A percentile compares a stretch with the other conserved stretches of the same genome.
phyloP scores from a whole-genome alignment of 768 basidiomycete genomes.

The Podaxis sp. region DNA sequence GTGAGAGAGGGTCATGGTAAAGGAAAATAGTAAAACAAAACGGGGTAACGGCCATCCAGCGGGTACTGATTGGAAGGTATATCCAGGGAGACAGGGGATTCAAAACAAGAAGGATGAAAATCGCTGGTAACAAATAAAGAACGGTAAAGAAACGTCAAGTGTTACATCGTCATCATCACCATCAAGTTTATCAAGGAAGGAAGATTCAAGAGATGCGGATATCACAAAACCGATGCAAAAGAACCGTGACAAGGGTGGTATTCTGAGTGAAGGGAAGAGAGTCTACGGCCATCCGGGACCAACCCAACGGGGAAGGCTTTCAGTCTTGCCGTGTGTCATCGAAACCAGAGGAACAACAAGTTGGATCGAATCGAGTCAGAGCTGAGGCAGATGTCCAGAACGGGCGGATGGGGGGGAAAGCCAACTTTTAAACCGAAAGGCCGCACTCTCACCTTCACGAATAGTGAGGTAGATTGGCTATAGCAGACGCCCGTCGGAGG shows the following conservation, averaged over 20 bases:
- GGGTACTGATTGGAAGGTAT: neutral
- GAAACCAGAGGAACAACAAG: neutral
- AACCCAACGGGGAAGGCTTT: neutral
- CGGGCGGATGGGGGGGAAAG: neutral
- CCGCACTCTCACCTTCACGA: slow-evolving; percentile 8
- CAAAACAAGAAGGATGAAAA: too few species aligned
- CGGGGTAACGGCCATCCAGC: neutral
- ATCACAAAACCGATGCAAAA: neutral
- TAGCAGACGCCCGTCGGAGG: slow-evolving; percentile 30
- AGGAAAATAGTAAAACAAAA: neutral
- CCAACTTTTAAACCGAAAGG: neutral
- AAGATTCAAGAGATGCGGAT: neutral
- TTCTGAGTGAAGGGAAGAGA: neutral
- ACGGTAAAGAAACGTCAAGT: too few species aligned
- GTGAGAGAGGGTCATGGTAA: neutral
- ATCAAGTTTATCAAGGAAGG: too few species aligned
- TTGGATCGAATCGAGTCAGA: too few species aligned
- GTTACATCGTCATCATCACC: too few species aligned
- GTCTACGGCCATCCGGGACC: slow-evolving; percentile 6
- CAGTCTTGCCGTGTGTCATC: neutral
- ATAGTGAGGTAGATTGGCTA: slow-evolving; percentile 19
- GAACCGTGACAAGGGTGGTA: neutral
- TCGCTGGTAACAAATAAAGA: too few species aligned
- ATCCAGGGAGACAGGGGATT: neutral
- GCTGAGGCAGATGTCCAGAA: too few species aligned